Percentiles rank a stretch among this genome's conserved stretches.
Conservation (phyloP, 176 grass and related monocot species). For the Cenchrus fungigraminus region DNA sequence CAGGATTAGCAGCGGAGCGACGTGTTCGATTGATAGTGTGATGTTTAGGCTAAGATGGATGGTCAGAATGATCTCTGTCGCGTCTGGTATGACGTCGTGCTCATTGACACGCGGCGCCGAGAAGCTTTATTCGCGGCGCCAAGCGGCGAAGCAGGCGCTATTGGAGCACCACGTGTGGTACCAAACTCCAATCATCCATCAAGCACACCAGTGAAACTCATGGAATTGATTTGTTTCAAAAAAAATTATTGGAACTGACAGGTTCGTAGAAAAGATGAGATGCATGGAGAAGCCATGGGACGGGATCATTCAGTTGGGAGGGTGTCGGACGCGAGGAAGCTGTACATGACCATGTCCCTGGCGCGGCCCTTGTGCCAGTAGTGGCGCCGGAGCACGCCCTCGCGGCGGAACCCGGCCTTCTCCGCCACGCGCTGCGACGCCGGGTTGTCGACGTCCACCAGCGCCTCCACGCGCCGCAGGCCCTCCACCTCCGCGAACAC, state of each 20-base stretch:
- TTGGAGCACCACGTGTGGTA: not conserved
- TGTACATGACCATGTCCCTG: constrained; percentile 66
- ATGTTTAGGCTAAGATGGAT: not conserved
- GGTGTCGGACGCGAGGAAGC: constrained; percentile 54
- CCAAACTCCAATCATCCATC: not conserved
- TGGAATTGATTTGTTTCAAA: no score
- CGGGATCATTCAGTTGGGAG: not conserved
- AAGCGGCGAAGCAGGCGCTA: not conserved
- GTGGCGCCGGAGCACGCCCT: constrained; percentile 65
- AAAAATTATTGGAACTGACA: no score
- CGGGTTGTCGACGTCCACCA: constrained; percentile 74
- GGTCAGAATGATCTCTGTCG: not conserved
- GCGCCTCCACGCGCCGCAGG: constrained; percentile 65
- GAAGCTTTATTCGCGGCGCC: not conserved
- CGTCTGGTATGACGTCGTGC: not conserved
- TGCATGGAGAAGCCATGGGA: no score
- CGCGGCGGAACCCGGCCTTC: constrained; percentile 74
- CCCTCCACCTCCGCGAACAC: constrained; percentile 50
- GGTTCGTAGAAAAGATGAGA: not conserved
- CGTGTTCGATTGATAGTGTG: not conserved
- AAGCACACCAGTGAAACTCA: not conserved
- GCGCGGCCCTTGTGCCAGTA: constrained; percentile 61
- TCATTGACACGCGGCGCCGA: not conserved
- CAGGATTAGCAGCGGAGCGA: not conserved
- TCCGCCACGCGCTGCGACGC: constrained; percentile 73